Conservation (phyloP, 176 grass and related monocot species). For the Carex kokanica region DNA sequence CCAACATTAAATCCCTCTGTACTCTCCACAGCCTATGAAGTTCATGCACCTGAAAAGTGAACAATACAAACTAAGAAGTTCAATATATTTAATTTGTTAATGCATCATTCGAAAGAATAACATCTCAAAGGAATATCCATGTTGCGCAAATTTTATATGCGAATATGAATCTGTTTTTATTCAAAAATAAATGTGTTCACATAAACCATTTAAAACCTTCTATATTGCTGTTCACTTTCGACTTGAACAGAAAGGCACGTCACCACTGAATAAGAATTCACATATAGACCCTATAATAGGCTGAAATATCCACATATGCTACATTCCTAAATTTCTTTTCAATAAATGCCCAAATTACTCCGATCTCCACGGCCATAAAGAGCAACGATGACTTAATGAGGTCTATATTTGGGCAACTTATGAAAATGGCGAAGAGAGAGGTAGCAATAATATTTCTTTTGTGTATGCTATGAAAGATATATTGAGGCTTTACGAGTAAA, state of each 20-base stretch:
- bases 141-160: conserved; percentile 6
- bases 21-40: conserved; percentile 88
- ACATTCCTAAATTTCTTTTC: not conserved
- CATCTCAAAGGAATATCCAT: not conserved
- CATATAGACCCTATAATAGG: not conserved
- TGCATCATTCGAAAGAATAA: not conserved
- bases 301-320: too few relatives aligned
- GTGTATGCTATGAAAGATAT: conserved; percentile 9
- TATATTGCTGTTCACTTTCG: not conserved
- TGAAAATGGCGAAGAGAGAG: conserved; percentile 24
- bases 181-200: not conserved
- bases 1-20: conserved; percentile 76
- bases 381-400: not conserved
- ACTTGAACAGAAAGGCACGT: not conserved
- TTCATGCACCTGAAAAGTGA: conserved; percentile 76
- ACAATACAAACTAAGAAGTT: not conserved
- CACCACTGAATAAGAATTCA: not conserved
- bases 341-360: not conserved
- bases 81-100: not conserved
- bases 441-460: not conserved
- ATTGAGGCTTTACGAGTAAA: conserved; percentile 1
- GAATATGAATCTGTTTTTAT: not conserved
- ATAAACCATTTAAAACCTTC: not conserved
- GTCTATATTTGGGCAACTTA: conserved; percentile 6
- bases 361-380: not conserved